Percentiles rank a stretch among this genome's conserved stretches.
Evolutionary conservation across 2,329 filamentous ascomycete genomes (phyloP).

Genomic region (Verticillium klebahnii): DNA sequence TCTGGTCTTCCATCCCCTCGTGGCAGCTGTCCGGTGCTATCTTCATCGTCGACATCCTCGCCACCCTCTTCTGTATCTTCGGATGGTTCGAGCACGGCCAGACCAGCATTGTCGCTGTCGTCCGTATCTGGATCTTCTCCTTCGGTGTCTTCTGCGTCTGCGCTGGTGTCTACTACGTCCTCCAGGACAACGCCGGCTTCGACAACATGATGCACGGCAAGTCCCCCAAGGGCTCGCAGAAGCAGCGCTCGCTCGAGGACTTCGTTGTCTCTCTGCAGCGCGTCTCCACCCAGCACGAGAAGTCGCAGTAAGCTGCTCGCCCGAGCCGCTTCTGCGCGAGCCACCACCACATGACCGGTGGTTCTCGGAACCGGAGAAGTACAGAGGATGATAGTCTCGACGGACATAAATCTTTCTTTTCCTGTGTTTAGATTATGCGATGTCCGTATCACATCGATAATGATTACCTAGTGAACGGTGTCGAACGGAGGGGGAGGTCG

Average conservation of each 20-base stretch:
- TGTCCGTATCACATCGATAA: slow-evolving; percentile 17
- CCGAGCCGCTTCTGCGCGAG: slow-evolving; percentile 19
- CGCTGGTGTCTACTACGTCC: slow-evolving; percentile 69
- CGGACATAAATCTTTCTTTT: slow-evolving; percentile 16
- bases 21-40: slow-evolving; percentile 81
- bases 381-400: background rate
- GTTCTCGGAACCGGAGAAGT: background rate
- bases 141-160: slow-evolving; percentile 85
- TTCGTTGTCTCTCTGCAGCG: slow-evolving; percentile 88
- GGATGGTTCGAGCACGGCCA: slow-evolving; percentile 68
- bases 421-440: slow-evolving; percentile 28
- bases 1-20: slow-evolving; percentile 86
- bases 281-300: slow-evolving; percentile 89
- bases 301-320: slow-evolving; percentile 57
- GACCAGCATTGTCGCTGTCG: slow-evolving; percentile 77
- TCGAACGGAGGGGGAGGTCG: background rate
- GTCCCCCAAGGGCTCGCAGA: slow-evolving; percentile 73
- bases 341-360: background rate
- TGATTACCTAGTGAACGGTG: slow-evolving; percentile 5
- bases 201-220: slow-evolving; percentile 94
- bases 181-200: slow-evolving; percentile 76
- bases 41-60: slow-evolving; percentile 74
- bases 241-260: slow-evolving; percentile 83
- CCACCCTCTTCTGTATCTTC: slow-evolving; percentile 81
- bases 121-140: slow-evolving; percentile 88